Base-by-base conservation (phyloP, 257 asterid species). In the Avicennia marina region DNA sequence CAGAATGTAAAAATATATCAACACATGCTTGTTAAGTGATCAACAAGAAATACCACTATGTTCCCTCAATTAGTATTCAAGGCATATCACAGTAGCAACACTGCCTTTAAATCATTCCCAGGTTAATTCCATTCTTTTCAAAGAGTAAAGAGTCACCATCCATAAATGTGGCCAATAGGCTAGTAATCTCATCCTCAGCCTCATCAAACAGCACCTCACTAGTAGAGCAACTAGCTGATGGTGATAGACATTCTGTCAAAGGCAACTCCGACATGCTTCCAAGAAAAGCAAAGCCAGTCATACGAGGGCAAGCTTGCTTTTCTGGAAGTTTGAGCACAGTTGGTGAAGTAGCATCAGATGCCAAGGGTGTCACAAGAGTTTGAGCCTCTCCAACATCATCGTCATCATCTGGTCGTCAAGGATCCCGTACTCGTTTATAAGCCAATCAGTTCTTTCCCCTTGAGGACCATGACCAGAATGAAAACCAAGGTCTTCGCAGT, bases 361-460 rank as follows among this genome's bases (percentile, higher is more conserved):
- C n/a, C n/a, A n/a, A n/a, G n/a, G n/a, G n/a, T n/a, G n/a, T n/a
- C n/a, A n/a, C n/a, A n/a, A n/a, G n/a, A n/a, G n/a, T n/a, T n/a
- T n/a, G n/a, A n/a, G n/a, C n/a, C n/a, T n/a, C n/a, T n/a, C n/a
- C n/a, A n/a, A n/a, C n/a, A n/a, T n/a, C n/a, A n/a, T n/a, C n/a
- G n/a, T n/a, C n/a, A n/a, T n/a, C 76, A 84, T 57, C 36, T 66
- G 53, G 34, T 62, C 65, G 41, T 80, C 95, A 38, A 69, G 58
- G 50, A 84, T 70, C 64, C 53, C 75, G 43, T 84, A 90, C 66
- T 90, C 98, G 2, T 90, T 75, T 11, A 84, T 70, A 16, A 90
- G 81, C 98, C 98, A 90, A 60, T 90, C 81, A 0, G 98, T 87
- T 75, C 98, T 80, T 42, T 77, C 47, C 56, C 98, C 96, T 9